Conservation (phyloP, 1,284 basidiomycete genomes). For the Peniophora sp. region DNA sequence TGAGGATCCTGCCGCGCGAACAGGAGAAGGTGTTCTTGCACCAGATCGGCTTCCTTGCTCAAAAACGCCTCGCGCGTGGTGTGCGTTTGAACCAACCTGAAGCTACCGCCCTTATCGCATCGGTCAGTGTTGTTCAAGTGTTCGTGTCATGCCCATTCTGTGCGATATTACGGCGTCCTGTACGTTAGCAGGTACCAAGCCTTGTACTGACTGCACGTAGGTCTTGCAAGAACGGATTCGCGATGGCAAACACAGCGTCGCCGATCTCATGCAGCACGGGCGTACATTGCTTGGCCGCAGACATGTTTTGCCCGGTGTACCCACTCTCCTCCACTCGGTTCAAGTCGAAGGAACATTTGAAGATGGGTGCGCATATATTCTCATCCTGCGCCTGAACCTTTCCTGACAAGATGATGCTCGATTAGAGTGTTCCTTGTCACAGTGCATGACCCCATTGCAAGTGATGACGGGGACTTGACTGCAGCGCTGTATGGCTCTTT, state of each 20-base stretch:
- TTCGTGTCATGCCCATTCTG: too few relatives aligned
- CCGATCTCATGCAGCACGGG: slow-evolving; percentile 88
- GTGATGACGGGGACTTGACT: slow-evolving; percentile 69
- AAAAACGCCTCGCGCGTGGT: slow-evolving; percentile 90
- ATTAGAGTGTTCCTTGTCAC: slow-evolving; percentile 87
- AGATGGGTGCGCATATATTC: slow-evolving; percentile 53
- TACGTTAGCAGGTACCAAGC: too few relatives aligned
- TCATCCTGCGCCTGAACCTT: neutral
- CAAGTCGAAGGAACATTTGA: slow-evolving; percentile 91
- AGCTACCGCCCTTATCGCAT: slow-evolving; percentile 84
- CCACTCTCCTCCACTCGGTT: slow-evolving; percentile 66
- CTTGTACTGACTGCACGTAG: too few relatives aligned
- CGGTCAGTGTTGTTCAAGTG: slow-evolving; percentile 22
- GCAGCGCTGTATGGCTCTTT: slow-evolving; percentile 91
- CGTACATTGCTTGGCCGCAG: slow-evolving; percentile 83
- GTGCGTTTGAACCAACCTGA: slow-evolving; percentile 83
- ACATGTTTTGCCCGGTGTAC: slow-evolving; percentile 83
- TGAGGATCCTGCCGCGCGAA: slow-evolving; percentile 29
- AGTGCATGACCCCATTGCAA: slow-evolving; percentile 90
- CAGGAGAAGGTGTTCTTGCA: slow-evolving; percentile 31
- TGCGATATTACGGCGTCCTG: too few relatives aligned
- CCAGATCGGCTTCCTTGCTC: slow-evolving; percentile 78
- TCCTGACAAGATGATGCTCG: slow-evolving; percentile 8
- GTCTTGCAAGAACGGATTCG: slow-evolving; percentile 89
- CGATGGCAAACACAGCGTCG: slow-evolving; percentile 87